Base-by-base conservation (phyloP, 768 basidiomycete genomes). In the Naganishia kalamii region DNA sequence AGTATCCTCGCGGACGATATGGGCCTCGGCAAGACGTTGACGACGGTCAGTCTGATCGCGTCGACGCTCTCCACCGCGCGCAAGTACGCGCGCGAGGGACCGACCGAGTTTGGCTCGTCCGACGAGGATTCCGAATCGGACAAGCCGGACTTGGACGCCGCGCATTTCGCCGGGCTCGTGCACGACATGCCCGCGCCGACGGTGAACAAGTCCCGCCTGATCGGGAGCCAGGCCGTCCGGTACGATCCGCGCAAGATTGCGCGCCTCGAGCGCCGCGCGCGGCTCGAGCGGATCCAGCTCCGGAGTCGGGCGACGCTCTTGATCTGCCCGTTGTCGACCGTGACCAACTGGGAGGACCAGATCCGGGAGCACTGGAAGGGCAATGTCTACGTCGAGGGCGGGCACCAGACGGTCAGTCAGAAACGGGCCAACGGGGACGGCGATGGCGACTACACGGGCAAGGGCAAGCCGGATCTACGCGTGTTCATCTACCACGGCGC, bases 341-440 rank as follows among this genome's bases (percentile, higher is more conserved):
- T 99, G 1, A 86, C 90, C 51, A 98, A 98, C 74, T 99, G 96
- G 96, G 96, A 99, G 80, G 91, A 94, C 63, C 96, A 99, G 78
- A 91, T 99, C 73, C 85, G 88, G 65, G 96, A 99, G 75, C 96
- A 99, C 76, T 97, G 92, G 92, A 85, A 84, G 68, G 92, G 92
- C 8, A 85, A 87, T 62, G 92, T 96, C 3, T 81, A 82, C 25
- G 87, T 96, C 44, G 82, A 88, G 61, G 92, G 93, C 21, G 68
- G 69, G 59, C 70, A 70, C 21, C 72, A 68, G 32, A 75, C 73
- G 29, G 64, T 60, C 19, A 59, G 51, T 19, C 50, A 65, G 59
- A 67, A 61, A 47, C 33, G 46, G 25, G 62, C 49, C 30, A 41
- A 15, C 23, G 64, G 54, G 21, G 30, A 50, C 17, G 65, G 68